Conservation (phyloP, 805 yeast species). For the Starmerella sp. region DNA sequence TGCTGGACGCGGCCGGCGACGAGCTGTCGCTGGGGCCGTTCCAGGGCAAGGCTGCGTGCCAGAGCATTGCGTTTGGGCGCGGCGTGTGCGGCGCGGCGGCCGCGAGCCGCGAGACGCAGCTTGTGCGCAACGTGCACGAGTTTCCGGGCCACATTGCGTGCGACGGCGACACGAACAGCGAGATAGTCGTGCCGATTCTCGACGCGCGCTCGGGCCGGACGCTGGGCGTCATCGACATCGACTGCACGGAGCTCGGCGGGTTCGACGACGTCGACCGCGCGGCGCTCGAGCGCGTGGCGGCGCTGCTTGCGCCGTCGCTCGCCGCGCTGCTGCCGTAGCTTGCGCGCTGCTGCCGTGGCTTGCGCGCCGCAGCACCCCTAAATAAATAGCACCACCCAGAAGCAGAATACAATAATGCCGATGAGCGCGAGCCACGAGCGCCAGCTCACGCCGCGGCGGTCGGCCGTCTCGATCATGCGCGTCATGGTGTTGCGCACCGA, state of each 20-base stretch:
- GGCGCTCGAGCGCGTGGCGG: slow-evolving; percentile 50
- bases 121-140: slow-evolving; percentile 64
- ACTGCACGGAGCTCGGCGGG: slow-evolving; percentile 53
- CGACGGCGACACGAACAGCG: slow-evolving; percentile 89
- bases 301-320: slow-evolving; percentile 42
- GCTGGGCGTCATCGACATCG: slow-evolving; percentile 78
- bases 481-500: slow-evolving; percentile 43
- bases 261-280: slow-evolving; percentile 54
- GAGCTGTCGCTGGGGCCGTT: slow-evolving; percentile 79
- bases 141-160: slow-evolving; percentile 95
- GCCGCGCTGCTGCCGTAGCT: too few species aligned
- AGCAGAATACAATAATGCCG: slow-evolving; percentile 39
- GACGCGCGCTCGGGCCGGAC: slow-evolving; percentile 32
- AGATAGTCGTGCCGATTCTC: slow-evolving; percentile 78
- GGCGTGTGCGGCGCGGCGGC: slow-evolving; percentile 96
- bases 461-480: slow-evolving; percentile 53
- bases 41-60: slow-evolving; percentile 96
- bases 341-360: background rate
- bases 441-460: slow-evolving; percentile 51
- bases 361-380: background rate
- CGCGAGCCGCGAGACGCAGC: slow-evolving; percentile 42
- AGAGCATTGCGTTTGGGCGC: slow-evolving; percentile 57
- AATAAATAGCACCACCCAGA: slow-evolving; percentile 35
- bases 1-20: slow-evolving; percentile 34
- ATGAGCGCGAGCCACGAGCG: slow-evolving; percentile 46